Conservation (phyloP, 225 moss, liverwort and hornwort genomes). For the Thuidium tamariscinum region DNA sequence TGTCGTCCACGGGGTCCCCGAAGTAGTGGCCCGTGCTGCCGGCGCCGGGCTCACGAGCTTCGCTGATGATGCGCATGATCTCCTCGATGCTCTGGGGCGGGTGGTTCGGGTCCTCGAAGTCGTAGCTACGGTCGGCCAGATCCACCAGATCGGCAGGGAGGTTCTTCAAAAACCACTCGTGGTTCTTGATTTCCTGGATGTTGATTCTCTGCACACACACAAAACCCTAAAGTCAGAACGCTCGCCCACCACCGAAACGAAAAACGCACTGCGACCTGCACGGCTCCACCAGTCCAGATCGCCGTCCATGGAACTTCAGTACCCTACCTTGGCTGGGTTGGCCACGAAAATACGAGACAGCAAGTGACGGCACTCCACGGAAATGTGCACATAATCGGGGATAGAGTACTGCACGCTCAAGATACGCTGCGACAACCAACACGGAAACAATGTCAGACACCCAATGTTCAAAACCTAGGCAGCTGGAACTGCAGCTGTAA, state of each 20-base stretch:
- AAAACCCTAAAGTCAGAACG: neutral
- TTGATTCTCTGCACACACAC: constrained; percentile 52
- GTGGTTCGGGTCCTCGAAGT: constrained; percentile 94
- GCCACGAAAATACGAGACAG: constrained; percentile 93
- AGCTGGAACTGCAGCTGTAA: neutral
- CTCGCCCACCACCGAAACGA: neutral
- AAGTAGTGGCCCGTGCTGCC: constrained; percentile 41
- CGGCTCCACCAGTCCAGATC: neutral
- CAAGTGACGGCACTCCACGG: constrained; percentile 77
- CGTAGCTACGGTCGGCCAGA: constrained; percentile 59
- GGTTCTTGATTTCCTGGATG: constrained; percentile 82
- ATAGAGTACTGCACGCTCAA: constrained; percentile 96
- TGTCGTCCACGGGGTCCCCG: constrained; percentile 56
- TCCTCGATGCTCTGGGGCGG: constrained; percentile 91
- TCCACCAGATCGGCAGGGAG: constrained; percentile 71
- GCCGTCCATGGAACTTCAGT: rapidly evolving
- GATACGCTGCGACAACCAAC: constrained; percentile 39
- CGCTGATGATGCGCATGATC: constrained; percentile 69
- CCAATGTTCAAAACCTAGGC: too few species aligned
- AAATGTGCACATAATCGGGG: constrained; percentile 93
- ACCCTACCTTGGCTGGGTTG: constrained; percentile 58
- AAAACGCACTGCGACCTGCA: neutral
- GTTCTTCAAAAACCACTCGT: constrained; percentile 93
- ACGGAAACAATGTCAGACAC: neutral
- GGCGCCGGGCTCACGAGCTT: constrained; percentile 26